A percentile compares a stretch with the other conserved stretches of the same genome.
phyloP scores from a whole-genome alignment of 257 asterid genomes.

The Gentiana macrophylla region DNA sequence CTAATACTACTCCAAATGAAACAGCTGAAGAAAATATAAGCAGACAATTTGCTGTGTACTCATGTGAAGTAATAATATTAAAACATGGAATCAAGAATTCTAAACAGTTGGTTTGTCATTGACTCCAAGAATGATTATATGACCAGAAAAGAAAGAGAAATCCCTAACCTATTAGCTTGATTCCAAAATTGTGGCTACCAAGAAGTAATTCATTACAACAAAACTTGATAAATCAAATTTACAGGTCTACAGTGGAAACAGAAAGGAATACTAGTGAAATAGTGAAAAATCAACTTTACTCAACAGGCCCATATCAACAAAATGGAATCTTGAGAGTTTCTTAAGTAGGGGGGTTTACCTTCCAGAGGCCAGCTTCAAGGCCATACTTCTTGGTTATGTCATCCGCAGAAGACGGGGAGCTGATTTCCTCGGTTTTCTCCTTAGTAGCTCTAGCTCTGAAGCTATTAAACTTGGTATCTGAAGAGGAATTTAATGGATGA shows the following conservation, averaged over 20 bases:
- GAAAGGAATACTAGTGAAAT: too few species aligned
- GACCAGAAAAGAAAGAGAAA: too few species aligned
- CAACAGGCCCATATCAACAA: background rate
- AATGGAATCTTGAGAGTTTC: background rate
- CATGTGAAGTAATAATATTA: background rate
- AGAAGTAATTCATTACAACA: too few species aligned
- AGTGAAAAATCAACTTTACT: too few species aligned
- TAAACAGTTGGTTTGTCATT: background rate
- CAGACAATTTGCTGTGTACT: background rate
- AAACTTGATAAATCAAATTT: too few species aligned
- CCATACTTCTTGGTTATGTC: conserved; percentile 81
- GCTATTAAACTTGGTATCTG: conserved; percentile 7
- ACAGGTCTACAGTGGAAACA: background rate
- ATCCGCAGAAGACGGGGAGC: conserved; percentile 52
- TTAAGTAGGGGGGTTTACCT: conserved; percentile 27
- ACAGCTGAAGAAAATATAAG: background rate
- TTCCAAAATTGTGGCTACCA: too few species aligned
- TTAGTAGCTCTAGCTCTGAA: conserved; percentile 58
- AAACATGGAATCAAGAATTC: background rate
- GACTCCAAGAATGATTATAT: too few species aligned
- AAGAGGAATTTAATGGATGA: background rate
- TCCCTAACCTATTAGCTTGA: too few species aligned
- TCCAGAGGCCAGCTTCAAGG: conserved; percentile 97
- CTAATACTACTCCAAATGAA: background rate
- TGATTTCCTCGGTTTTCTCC: conserved; percentile 66